Conservation (phyloP, 2,329 filamentous ascomycete genomes). For the Ilyonectria sp. region DNA sequence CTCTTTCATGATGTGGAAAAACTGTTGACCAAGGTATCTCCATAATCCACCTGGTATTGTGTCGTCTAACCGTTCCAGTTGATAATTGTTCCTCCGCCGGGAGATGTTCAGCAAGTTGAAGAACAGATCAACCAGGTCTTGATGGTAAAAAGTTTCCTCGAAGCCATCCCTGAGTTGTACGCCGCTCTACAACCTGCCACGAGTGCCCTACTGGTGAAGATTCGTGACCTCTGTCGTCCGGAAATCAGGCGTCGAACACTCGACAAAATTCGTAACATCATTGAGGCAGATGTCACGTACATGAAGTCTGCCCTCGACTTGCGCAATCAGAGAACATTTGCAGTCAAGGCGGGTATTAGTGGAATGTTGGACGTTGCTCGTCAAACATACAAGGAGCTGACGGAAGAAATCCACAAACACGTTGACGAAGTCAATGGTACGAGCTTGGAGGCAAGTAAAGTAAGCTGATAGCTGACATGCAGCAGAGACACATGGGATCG, state of each 20-base stretch:
- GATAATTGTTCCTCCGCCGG: slow-evolving; percentile 79
- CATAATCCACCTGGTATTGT: accelerated
- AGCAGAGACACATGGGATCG: slow-evolving; percentile 70
- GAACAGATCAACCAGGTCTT: slow-evolving; percentile 90
- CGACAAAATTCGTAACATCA: slow-evolving; percentile 75
- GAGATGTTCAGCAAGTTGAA: slow-evolving; percentile 79
- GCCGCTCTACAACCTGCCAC: slow-evolving; percentile 76
- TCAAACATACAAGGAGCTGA: slow-evolving; percentile 91
- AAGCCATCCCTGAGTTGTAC: slow-evolving; percentile 76
- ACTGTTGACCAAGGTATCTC: slow-evolving; percentile 78
- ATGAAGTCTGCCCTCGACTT: slow-evolving; percentile 86
- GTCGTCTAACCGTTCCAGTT: slow-evolving; percentile 64
- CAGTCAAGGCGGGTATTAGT: slow-evolving; percentile 87
- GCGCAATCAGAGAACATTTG: slow-evolving; percentile 91
- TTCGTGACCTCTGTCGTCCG: slow-evolving; percentile 79
- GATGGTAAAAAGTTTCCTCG: slow-evolving; percentile 86
- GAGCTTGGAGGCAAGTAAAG: slow-evolving; percentile 21
- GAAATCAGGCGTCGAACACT: slow-evolving; percentile 73
- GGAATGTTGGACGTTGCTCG: slow-evolving; percentile 90
- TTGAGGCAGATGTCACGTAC: slow-evolving; percentile 87
- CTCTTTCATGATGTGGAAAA: slow-evolving; percentile 84
- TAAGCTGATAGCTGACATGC: slow-evolving; percentile 9
- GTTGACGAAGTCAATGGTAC: slow-evolving; percentile 77
- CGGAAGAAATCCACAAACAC: slow-evolving; percentile 81
- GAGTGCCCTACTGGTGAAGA: slow-evolving; percentile 75